phyloP scores from a whole-genome alignment of 495 filamentous ascomycete genomes.

The Neurospora intermedia region DNA sequence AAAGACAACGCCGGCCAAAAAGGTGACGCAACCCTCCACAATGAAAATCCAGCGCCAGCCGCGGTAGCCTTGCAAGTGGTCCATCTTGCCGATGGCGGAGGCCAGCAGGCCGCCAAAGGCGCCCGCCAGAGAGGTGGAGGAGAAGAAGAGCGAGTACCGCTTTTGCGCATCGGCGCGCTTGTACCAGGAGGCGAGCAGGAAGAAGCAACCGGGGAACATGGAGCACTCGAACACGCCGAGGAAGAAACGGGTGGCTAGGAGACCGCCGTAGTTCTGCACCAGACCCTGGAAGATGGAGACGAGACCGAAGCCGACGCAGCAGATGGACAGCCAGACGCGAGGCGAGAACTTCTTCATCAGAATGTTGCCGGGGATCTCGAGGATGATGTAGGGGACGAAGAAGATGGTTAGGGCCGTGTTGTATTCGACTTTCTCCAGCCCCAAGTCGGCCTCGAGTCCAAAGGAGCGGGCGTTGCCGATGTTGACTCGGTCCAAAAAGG shows the following conservation, averaged over 20 bases:
- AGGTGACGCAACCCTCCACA: conserved; percentile 65
- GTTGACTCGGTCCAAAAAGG: conserved; percentile 76
- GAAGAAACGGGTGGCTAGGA: conserved; percentile 78
- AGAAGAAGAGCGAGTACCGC: conserved; percentile 80
- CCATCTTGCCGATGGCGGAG: conserved; percentile 74
- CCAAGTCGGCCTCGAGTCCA: conserved; percentile 53
- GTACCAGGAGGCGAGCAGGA: conserved; percentile 79
- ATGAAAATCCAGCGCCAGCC: conserved; percentile 87
- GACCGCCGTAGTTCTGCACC: conserved; percentile 63
- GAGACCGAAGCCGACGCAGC: conserved; percentile 78
- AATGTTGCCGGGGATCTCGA: conserved; percentile 85
- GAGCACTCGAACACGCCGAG: conserved; percentile 80
- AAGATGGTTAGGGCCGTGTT: conserved; percentile 80
- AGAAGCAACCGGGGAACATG: conserved; percentile 85
- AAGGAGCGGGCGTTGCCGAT: conserved; percentile 57
- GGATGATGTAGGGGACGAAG: conserved; percentile 84
- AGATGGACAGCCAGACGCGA: conserved; percentile 67
- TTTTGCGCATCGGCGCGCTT: conserved; percentile 76
- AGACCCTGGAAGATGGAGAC: conserved; percentile 71
- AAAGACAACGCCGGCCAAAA: conserved; percentile 57
- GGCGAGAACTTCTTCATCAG: conserved; percentile 73
- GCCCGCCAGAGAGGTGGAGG: conserved; percentile 68
- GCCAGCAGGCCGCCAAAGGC: conserved; percentile 82
- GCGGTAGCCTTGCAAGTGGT: conserved; percentile 52
- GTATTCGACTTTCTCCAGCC: conserved; percentile 48